phyloP scores from a whole-genome alignment of 2,329 filamentous ascomycete genomes.

The Pseudopithomyces chartarum region DNA sequence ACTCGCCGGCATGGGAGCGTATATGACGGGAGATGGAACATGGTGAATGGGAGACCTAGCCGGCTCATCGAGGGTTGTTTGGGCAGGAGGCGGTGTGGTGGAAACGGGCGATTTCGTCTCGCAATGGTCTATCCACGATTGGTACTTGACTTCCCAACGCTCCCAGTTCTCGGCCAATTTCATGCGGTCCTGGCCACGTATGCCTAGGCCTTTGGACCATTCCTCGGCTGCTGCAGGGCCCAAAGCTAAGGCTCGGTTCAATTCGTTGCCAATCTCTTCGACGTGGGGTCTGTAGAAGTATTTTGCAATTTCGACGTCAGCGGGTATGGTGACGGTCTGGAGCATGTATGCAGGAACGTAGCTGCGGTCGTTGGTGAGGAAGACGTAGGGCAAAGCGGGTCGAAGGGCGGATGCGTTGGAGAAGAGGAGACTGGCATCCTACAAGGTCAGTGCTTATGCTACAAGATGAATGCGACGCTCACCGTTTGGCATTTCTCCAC shows the following conservation, averaged over 20 bases:
- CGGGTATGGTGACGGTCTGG: slow-evolving; percentile 56
- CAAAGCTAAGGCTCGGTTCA: slow-evolving; percentile 66
- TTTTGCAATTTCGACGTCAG: slow-evolving; percentile 63
- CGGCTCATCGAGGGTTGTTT: slow-evolving; percentile 21
- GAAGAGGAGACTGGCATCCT: slow-evolving; percentile 74
- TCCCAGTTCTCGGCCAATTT: slow-evolving; percentile 73
- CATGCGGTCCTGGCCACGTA: slow-evolving; percentile 64
- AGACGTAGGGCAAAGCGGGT: slow-evolving; percentile 71
- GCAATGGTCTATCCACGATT: slow-evolving; percentile 28
- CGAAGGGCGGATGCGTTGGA: slow-evolving; percentile 66
- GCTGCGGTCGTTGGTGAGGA: slow-evolving; percentile 66
- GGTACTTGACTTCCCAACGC: slow-evolving; percentile 65
- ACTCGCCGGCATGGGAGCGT: slow-evolving; percentile 41
- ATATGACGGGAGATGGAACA: slow-evolving; percentile 35
- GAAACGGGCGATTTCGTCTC: slow-evolving; percentile 18
- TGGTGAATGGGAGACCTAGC: slow-evolving; percentile 33
- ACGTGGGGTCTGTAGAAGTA: slow-evolving; percentile 69
- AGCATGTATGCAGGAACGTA: slow-evolving; percentile 63
- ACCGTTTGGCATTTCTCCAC: slow-evolving; percentile 68
- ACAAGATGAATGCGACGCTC: slow-evolving; percentile 28
- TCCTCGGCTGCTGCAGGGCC: slow-evolving; percentile 73
- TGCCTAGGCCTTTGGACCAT: slow-evolving; percentile 77
- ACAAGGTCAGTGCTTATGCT: slow-evolving; percentile 11
- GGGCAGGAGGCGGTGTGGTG: slow-evolving; percentile 19
- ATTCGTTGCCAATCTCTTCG: slow-evolving; percentile 65